Evolutionary conservation across 164 flowering plant genomes (phyloP), one percentile per base, ranked within the genome.

Genomic region (Dillenia turbinata): DNA sequence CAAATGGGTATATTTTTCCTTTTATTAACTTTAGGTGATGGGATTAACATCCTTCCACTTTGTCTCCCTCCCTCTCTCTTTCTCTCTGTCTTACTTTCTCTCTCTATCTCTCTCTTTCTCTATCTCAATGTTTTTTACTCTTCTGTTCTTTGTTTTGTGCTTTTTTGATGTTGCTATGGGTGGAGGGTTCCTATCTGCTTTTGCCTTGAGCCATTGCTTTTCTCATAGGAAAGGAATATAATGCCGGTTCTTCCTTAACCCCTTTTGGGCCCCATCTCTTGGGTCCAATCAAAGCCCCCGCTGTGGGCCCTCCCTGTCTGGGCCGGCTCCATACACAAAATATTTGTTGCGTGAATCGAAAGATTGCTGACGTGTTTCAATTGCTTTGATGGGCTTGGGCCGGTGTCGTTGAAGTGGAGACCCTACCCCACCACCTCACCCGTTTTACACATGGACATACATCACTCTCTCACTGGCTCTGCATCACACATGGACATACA

Each of bases 321-420:
- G 76, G 64, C 66, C 66, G 71, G 58, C 70, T 57, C 72, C 59
- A 66, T 61, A 26, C 74, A 55, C 71, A 57, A 48, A 65, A 68
- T 56, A 54, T 63, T 49, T 73, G 69, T 75, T 85, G 87, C 81
- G 80, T 85, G 66, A 78, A 71, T 70, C 52, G 47, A 61, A 71
- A 62, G 66, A 71, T 59, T 63, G 78, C 66, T 65, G 78, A 71
- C 57, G 66, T 81, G 68, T 75, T 65, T 77, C 7, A 0, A 33
- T 76, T 70, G 75, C 79, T 82, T 81, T 84, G 68, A 58, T 67
- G 63, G 66, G 66, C 69, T 64, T 47, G 15, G 64, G 49, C 62
- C 67, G 87, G 81, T 79, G 81, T 75, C 65, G 61, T 77, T 70
- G 69, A 78, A 82, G 86, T 81, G 86, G 81, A 78, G 59, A 70